Conservation (phyloP, 805 yeast genomes). For the Pichia pseudocactophila region DNA sequence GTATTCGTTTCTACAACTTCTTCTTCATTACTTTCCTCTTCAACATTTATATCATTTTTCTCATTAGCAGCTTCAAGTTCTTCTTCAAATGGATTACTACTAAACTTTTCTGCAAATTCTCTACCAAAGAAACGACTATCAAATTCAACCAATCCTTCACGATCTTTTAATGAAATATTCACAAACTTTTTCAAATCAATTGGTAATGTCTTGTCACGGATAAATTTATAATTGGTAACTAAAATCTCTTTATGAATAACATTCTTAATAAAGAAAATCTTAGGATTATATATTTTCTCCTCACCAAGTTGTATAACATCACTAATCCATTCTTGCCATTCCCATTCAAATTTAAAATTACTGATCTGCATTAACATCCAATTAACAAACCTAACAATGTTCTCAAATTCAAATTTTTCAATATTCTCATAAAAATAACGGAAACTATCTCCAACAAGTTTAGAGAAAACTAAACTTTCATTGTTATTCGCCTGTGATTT, state of each 20-base stretch:
- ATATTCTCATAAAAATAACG: slow-evolving; percentile 68
- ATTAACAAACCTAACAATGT: slow-evolving; percentile 62
- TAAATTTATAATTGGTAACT: slow-evolving; percentile 64
- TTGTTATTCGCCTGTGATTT: slow-evolving; percentile 12
- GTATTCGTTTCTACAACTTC: slow-evolving; percentile 16
- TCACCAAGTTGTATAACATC: slow-evolving; percentile 40
- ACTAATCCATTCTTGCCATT: slow-evolving; percentile 87
- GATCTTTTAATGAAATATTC: slow-evolving; percentile 32
- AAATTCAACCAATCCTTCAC: slow-evolving; percentile 29
- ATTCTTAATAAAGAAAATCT: slow-evolving; percentile 62
- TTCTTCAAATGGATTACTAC: slow-evolving; percentile 10
- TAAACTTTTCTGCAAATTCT: slow-evolving; percentile 16
- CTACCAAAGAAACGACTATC: slow-evolving; percentile 30
- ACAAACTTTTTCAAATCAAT: slow-evolving; percentile 43
- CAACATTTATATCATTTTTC: slow-evolving; percentile 2
- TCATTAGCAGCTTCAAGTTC: too few relatives aligned
- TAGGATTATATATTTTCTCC: slow-evolving; percentile 56
- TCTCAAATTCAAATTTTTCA: slow-evolving; percentile 64
- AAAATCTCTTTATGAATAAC: slow-evolving; percentile 78
- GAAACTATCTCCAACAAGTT: slow-evolving; percentile 88
- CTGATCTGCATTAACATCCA: slow-evolving; percentile 93
- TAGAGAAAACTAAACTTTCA: slow-evolving; percentile 59
- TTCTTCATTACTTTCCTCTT: slow-evolving; percentile 10
- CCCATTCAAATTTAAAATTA: slow-evolving; percentile 93
- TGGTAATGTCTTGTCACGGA: slow-evolving; percentile 58